Base-by-base conservation (phyloP, 2,329 filamentous ascomycete species). In the Aspergillus japonicus region DNA sequence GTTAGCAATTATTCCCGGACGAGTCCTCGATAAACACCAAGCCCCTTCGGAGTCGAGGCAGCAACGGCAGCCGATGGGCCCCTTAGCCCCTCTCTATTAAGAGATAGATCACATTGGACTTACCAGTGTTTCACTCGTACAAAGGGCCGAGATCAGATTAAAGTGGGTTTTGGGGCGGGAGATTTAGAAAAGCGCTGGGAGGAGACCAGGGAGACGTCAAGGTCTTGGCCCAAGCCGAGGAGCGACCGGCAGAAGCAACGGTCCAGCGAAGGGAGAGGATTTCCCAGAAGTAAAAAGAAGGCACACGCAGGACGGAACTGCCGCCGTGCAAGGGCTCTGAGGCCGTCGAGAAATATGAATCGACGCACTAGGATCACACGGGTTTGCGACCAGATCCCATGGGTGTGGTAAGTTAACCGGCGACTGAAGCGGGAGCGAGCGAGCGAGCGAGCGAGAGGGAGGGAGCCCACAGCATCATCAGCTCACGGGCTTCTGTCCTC, bases 241-340 rank as follows among this genome's bases (percentile, higher is more conserved):
- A 69, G 68, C 66, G 70, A 73, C 67, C 68, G 68, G 62, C 63
- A 54, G 62, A 50, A 68, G 68, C 65, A 64, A 57, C 61, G 63
- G 61, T 66, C 60, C 58, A 66, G 59, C 62, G 63, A 44, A 44
- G 16, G 33, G 39, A 44, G 16, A 44, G 3, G 39, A n/a, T 12
- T 44, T 44, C 6, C 3, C 12, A 63, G 63, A 66, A 64, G 56
- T 63, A 50, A 33, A 33, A 57, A 50, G n/a, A 63, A 67, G 62
- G 58, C 57, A 66, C 68, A 65, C 65, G 66, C 64, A 64, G 67
- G 68, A 73, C 67, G 67, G 67, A 54, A 64, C 56, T 64, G 47
- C 71, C 69, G 67, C 70, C 71, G 70, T 68, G 65, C 63, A 69
- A 63, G 67, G 70, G 68, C 69, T 68, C 56, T 47, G 62, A 67